Evolutionary conservation across 306 rosid genomes (phyloP).

Genomic region (Acacia confusa): DNA sequence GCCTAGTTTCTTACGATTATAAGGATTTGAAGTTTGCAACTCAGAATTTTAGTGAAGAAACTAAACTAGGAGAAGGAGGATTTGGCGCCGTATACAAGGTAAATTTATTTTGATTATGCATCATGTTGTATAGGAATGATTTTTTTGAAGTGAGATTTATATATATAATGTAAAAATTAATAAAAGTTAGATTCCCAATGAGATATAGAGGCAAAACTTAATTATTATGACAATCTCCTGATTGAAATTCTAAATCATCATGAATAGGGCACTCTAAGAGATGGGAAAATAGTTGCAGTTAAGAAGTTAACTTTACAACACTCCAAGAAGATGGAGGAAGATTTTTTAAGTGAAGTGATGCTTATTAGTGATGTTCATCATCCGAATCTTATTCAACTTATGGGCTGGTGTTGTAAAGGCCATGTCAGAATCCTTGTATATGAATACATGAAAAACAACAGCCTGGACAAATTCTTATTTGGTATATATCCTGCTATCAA

Average conservation of each 20-base stretch:
- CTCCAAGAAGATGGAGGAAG: conserved; percentile 45
- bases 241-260: background rate
- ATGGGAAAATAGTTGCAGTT: conserved; percentile 71
- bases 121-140: background rate
- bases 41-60: conserved; percentile 51
- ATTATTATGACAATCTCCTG: background rate
- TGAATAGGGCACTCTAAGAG: conserved; percentile 61
- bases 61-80: conserved; percentile 77
- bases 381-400: conserved; percentile 63
- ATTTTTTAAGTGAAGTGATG: conserved; percentile 66
- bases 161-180: background rate
- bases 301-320: conserved; percentile 54
- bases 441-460: conserved; percentile 66
- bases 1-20: conserved; percentile 52
- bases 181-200: background rate
- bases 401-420: conserved; percentile 70
- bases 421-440: conserved; percentile 68
- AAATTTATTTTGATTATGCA: conserved; percentile 1
- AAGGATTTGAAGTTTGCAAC: conserved; percentile 68
- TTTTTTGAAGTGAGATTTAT: background rate
- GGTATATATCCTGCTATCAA: conserved; percentile 39
- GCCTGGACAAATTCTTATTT: conserved; percentile 67
- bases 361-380: conserved; percentile 79
- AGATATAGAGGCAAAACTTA: background rate
- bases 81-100: conserved; percentile 80